A percentile compares a stretch with the other conserved stretches of the same genome.
Conservation (phyloP, 2,329 filamentous ascomycete species). For the Cercospora citrullina region DNA sequence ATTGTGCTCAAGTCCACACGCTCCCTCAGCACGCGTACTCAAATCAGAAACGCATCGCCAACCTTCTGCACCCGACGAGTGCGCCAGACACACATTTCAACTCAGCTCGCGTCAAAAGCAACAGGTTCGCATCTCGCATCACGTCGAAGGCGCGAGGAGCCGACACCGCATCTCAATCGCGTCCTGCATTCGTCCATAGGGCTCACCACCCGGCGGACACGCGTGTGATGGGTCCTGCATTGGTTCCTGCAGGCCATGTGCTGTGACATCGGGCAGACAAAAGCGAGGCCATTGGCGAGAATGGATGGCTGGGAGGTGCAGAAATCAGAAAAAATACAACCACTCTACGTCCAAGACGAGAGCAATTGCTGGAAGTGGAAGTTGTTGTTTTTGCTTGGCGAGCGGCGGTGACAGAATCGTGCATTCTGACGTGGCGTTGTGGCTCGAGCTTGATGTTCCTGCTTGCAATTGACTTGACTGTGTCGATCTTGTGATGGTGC, state of each 20-base stretch:
- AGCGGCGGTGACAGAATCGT: background rate
- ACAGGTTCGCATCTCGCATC: background rate
- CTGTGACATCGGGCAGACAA: background rate
- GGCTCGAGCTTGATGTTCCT: background rate
- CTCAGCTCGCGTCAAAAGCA: background rate
- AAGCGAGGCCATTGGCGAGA: background rate
- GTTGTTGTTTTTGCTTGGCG: constrained; percentile 1
- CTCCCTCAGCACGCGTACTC: background rate
- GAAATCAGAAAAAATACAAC: background rate
- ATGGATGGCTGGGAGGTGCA: background rate
- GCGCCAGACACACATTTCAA: background rate
- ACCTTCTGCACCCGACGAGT: background rate
- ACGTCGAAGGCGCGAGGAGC: constrained; percentile 1
- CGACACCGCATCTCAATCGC: background rate
- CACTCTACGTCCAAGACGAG: background rate
- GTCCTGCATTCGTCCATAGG: background rate
- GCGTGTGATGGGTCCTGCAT: constrained; percentile 1
- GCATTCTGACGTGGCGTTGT: background rate
- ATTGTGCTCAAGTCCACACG: background rate
- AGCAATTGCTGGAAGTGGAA: background rate
- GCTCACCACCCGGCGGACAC: background rate
- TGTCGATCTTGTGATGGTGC: background rate
- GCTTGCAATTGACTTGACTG: background rate
- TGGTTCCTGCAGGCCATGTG: constrained; percentile 6
- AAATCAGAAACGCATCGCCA: background rate